Evolutionary conservation across 768 basidiomycete genomes (phyloP).

Genomic region (Termitomyces sp.): DNA sequence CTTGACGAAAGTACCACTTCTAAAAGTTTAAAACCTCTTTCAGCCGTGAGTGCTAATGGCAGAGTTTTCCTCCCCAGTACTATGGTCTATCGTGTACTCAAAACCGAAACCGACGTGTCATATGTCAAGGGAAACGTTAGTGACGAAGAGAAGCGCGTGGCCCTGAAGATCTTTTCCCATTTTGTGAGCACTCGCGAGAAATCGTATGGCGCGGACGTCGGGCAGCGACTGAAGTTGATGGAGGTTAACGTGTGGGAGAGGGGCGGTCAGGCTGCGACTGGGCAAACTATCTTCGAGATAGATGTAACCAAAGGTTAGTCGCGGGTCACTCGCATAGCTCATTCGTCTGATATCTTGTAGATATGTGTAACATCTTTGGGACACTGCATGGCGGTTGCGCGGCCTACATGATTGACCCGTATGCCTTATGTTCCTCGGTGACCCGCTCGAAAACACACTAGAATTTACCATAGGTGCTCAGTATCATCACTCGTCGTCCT

Average conservation of each 20-base stretch:
- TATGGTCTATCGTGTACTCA: conserved; percentile 1
- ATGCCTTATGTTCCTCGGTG: conserved; percentile 13
- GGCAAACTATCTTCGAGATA: conserved; percentile 35
- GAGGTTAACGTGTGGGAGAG: conserved; percentile 31
- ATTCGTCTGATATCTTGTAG: conserved; percentile 21
- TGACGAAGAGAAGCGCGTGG: conserved; percentile 30
- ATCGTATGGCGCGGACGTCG: conserved; percentile 33
- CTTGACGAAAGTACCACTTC: background rate
- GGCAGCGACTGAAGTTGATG: conserved; percentile 28
- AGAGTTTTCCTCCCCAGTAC: background rate
- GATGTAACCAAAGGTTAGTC: conserved; percentile 29
- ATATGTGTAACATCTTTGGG: conserved; percentile 48
- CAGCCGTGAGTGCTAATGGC: background rate
- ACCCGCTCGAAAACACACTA: background rate
- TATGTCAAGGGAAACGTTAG: conserved; percentile 36
- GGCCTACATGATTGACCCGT: conserved; percentile 53
- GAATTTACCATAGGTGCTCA: conserved; percentile 30
- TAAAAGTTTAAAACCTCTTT: conserved; percentile 2
- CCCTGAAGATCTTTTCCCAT: conserved; percentile 26
- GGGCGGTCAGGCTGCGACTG: conserved; percentile 13
- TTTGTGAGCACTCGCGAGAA: conserved; percentile 30
- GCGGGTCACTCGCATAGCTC: too few species aligned
- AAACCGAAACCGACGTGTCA: conserved; percentile 18
- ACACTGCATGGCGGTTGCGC: conserved; percentile 55
- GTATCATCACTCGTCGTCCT: conserved; percentile 36